Conservation (phyloP, 2,329 filamentous ascomycete species). For the Ceratocystis papillata region DNA sequence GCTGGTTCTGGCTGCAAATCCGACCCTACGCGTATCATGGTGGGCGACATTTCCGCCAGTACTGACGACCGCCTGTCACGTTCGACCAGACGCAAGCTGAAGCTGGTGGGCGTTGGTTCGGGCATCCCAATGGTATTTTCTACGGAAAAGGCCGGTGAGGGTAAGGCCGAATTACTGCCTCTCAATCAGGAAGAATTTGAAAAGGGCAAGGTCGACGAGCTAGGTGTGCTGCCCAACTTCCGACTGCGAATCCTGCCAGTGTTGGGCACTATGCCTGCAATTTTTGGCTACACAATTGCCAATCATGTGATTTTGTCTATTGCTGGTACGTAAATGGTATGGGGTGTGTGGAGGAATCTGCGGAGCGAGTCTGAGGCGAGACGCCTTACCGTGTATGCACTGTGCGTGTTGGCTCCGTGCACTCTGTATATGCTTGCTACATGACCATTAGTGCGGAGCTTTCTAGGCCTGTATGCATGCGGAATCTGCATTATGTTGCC, state of each 20-base stretch:
- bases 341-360: not conserved
- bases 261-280: slow-evolving; percentile 89
- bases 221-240: slow-evolving; percentile 85
- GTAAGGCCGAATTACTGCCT: slow-evolving; percentile 81
- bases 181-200: slow-evolving; percentile 77
- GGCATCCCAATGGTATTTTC: slow-evolving; percentile 91
- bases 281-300: slow-evolving; percentile 83
- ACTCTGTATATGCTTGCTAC: not conserved
- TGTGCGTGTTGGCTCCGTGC: not conserved
- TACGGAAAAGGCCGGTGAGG: slow-evolving; percentile 77
- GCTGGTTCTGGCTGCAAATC: slow-evolving; percentile 98
- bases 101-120: slow-evolving; percentile 63
- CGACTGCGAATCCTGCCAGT: slow-evolving; percentile 90
- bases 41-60: slow-evolving; percentile 81
- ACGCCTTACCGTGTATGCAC: not conserved
- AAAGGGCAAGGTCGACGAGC: slow-evolving; percentile 74
- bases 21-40: slow-evolving; percentile 67
- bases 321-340: slow-evolving; percentile 32
- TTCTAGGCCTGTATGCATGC: not conserved
- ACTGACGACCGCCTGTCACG: slow-evolving; percentile 83
- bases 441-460: not conserved
- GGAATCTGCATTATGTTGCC: not conserved
- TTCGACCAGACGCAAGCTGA: slow-evolving; percentile 68
- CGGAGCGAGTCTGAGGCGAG: too few relatives aligned
- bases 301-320: slow-evolving; percentile 86